Base-by-base conservation (phyloP, 768 basidiomycete species). In the Lanmaoa pseudosensibilis region DNA sequence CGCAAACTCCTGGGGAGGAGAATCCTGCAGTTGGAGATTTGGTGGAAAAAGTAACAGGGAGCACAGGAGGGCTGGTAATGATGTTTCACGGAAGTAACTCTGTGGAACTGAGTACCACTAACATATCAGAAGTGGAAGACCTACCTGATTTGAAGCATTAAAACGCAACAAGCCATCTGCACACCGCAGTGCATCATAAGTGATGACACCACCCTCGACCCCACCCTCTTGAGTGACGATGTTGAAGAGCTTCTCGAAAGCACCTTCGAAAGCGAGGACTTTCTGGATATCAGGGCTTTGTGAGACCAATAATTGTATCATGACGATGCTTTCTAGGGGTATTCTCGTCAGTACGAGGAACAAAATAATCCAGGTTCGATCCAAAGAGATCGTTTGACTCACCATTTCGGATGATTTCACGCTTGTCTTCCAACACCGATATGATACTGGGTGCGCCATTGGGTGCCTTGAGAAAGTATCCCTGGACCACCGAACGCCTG, bases 231-330 rank as follows among this genome's bases (percentile, higher is more conserved):
- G 81, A 10, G 83, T 80, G 58, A 98, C 83, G 46, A 91, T 94
- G 53, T 86, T 86, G 75, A 98, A 94, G 32, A 99, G 80, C 68
- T 89, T 92, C 76, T 99, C 97, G 65, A 99, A 98, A 2, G 91
- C 92, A 19, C 97, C 94, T 63, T 94, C 94, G 64, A 99, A 99
- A 0, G 95, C 94, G 44, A 98, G 84, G 32, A 98, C 86, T 73
- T 98, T 98, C 68, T 98, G 96, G 36, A 99, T 91, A 69, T 98
- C 93, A 33, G 90, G 83, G 63, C 90, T 98, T 63, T 94, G 89
- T 0, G 85, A 84, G 37, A 90, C 84, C 15, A 99, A 78, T 6
- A 85, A 77, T 58, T 95, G 90, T 34, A 94, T 80, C 74, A 95
- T 84, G 16, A 85, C 78, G 38, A 97, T 84, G 23, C 86, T 88